These are phyloP conservation scores for Magnaporthiopsis incrustans DNA, from an alignment of 2,329 filamentous ascomycete species.

Conservation along the genomic window DNA sequence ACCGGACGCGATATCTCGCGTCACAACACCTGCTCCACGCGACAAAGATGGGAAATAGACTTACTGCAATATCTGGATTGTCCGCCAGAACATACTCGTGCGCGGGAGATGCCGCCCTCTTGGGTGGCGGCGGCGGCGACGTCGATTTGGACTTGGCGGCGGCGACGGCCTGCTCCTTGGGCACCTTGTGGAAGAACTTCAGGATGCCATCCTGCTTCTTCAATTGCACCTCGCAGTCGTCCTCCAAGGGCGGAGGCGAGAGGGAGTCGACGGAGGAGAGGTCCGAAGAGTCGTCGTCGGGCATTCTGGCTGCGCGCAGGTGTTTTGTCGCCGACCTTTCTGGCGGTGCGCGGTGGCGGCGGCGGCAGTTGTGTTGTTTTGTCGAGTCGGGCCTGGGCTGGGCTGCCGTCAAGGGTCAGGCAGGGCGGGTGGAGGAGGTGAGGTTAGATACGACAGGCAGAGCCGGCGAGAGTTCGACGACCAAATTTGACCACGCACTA, in stretches of 20 bases:
- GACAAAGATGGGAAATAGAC: conserved; percentile 34
- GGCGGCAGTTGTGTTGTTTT: background rate
- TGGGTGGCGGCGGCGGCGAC: conserved; percentile 62
- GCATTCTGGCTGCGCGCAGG: conserved; percentile 31
- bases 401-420: background rate
- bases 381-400: background rate
- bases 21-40: conserved; percentile 26
- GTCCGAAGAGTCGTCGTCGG: conserved; percentile 56
- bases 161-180: conserved; percentile 32
- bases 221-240: conserved; percentile 42
- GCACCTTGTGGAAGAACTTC: conserved; percentile 58
- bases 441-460: conserved; percentile 6
- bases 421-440: conserved; percentile 6
- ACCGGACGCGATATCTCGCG: conserved; percentile 46
- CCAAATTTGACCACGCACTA: conserved; percentile 7
- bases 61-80: conserved; percentile 84
- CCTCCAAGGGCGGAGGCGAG: conserved; percentile 44
- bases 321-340: background rate
- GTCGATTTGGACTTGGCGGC: conserved; percentile 43
- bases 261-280: conserved; percentile 46
- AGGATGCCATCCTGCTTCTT: conserved; percentile 50
- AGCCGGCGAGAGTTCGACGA: conserved; percentile 5
- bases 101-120: conserved; percentile 78
- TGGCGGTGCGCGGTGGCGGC: background rate
- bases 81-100: conserved; percentile 88